Base-by-base conservation (phyloP, 768 basidiomycete genomes). In the Cytidiella melzeri region DNA sequence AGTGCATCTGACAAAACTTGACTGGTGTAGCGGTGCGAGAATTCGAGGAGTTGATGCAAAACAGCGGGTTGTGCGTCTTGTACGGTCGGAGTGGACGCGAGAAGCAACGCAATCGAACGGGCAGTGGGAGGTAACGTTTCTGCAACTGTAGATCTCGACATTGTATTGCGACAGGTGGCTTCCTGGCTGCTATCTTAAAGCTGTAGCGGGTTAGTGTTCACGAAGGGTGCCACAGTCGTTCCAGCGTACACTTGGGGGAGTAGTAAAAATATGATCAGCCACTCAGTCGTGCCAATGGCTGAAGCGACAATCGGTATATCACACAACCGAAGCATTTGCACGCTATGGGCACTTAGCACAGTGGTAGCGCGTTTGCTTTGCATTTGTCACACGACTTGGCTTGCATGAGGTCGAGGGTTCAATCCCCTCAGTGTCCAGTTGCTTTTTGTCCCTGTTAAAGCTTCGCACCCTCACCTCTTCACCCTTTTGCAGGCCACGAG, bases 11-110 rank as follows among this genome's bases (percentile, higher is more conserved):
- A 83, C 38, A 92, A 69, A 24, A 90, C 85, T 57, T 92, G 88
- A 6, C 81, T 73, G 1, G 89, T 86, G 64, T 92, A 92, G 51
- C 91, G 70, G 61, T 92, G 83, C 0, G 90, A 79, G 57, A 92
- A 91, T 64, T 92, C 90, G 47, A 92, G 80, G 6, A 92, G 76
- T 59, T 92, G 90, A 57, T 91, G 87, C 9, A 92, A 73, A 10
- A 92, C 90, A 3, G 81, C 86, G 2, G 91, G 90, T 54, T 92
- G 90, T 1, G 84, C 80, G 68, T 92, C 90, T 52, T 90, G 86
- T 1, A 92, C 83, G 9, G 87, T 77, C 12, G 91, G 89, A 0
- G 87, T 87, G 3, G 89, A 84, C 2, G 90, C 85, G 23, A 92
- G 76, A 3, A 92, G 73, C 27, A 92, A 79, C 0, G 90, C 89